Base-by-base conservation (phyloP, 208 protist genomes). In the Leishmania martiniquensis region DNA sequence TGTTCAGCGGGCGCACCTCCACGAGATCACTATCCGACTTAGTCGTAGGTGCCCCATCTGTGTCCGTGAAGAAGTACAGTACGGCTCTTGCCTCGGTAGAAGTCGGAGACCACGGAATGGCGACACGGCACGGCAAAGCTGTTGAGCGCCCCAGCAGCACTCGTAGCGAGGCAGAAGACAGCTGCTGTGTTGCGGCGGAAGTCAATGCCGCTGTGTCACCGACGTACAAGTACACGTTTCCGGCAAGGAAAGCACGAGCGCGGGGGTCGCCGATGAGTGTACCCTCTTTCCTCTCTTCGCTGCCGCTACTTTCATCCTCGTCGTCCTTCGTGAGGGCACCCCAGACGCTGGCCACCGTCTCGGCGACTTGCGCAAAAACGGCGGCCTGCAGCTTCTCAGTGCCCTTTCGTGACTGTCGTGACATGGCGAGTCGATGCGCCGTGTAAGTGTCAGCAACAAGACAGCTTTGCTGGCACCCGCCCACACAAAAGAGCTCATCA, bases 381-480 rank as follows among this genome's bases (percentile, higher is more conserved):
- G 69, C 29, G 4, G 75, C 63, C 3, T 66, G 80, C 68, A 84
- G 20, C 80, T 80, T 84, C 15, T 75, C 75, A 3, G 80, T 62
- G 25, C 75, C 70, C 55, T 84, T 84, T 45, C 75, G 75, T 20
- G 59, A 49, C 54, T 77, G 74, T 17, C 71, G 45, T 1, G 74
- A 59, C 52, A 85, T 75, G 7, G 59, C 75, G 13, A 69, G 69
- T 10, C 57, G 76, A 60, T 67, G 49, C 45, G 34, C 45, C 44
- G n/a, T 73, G 66, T 34, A 87, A 55, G 66, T 69, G 79, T 44
- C 73, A 1, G 89, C 90, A 0, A 88, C 49, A 39, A 88, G 85
- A 77, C 86, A 93, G 72, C 90, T 93, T 59, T 94, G 82, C 12
- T 93, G 78, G 80, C 93, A 96, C 15, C 90, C 93, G 51, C 91